Percentiles rank a stretch among this genome's conserved stretches.
These are phyloP conservation scores for Podila epicladia DNA, from an alignment of 192 early-diverging fungal genomes.

Conservation along the genomic window DNA sequence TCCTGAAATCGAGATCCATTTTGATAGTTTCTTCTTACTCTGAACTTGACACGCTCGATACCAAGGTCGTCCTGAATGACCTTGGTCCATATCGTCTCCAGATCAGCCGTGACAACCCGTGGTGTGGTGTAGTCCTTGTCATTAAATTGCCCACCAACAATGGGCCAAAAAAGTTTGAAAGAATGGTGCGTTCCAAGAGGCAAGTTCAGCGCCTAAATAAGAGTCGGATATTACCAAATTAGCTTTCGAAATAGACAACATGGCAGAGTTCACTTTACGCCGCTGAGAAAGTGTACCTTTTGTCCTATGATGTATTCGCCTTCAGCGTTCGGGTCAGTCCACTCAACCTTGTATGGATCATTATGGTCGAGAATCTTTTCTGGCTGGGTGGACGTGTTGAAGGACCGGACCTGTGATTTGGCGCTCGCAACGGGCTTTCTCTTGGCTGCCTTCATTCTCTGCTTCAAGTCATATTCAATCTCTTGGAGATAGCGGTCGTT, in stretches of 20 bases:
- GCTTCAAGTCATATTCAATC: slow-evolving; percentile 76
- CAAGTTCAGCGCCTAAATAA: slow-evolving; percentile 52
- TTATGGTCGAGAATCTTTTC: slow-evolving; percentile 88
- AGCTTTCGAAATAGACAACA: no score
- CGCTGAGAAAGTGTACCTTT: slow-evolving; percentile 56
- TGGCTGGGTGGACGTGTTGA: slow-evolving; percentile 70
- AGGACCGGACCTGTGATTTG: slow-evolving; percentile 73
- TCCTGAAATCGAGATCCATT: no score
- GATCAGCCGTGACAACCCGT: slow-evolving; percentile 74
- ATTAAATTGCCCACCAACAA: slow-evolving; percentile 84
- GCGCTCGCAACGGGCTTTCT: slow-evolving; percentile 81
- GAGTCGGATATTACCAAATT: no score
- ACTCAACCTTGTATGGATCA: slow-evolving; percentile 91
- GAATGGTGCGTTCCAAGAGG: slow-evolving; percentile 45
- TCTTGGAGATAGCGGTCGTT: slow-evolving; percentile 50
- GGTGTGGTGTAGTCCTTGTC: slow-evolving; percentile 74
- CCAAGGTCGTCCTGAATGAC: slow-evolving; percentile 75
- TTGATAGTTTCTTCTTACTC: slow-evolving; percentile 30
- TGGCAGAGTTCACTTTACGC: no score
- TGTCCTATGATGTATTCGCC: slow-evolving; percentile 66
- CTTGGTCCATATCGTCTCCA: slow-evolving; percentile 83
- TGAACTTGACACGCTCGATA: slow-evolving; percentile 66
- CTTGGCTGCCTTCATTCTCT: slow-evolving; percentile 85
- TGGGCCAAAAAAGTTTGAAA: slow-evolving; percentile 75
- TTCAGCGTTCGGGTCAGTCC: slow-evolving; percentile 66